These are phyloP conservation scores for Fusarium fujikuroi DNA, from an alignment of 2,329 filamentous ascomycete genomes.

Conservation along the genomic window DNA sequence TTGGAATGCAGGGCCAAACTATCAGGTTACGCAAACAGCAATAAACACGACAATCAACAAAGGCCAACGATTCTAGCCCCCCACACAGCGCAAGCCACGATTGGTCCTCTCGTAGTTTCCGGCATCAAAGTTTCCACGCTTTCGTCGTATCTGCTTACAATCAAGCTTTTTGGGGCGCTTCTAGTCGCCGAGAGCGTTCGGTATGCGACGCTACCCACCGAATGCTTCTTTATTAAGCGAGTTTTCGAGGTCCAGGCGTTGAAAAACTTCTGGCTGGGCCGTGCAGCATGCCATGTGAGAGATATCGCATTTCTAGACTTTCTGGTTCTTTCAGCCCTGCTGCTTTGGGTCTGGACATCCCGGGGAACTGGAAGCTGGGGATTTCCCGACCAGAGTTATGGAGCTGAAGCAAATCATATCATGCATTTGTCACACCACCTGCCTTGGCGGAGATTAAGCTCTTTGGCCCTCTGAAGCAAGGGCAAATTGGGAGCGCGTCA, in stretches of 20 bases:
- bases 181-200: background rate
- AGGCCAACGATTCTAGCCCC: background rate
- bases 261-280: background rate
- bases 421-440: background rate
- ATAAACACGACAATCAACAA: background rate
- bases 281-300: background rate
- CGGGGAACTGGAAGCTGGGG: background rate
- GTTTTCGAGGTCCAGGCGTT: background rate
- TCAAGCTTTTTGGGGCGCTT: background rate
- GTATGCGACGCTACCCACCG: background rate
- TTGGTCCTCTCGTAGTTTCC: background rate
- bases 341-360: background rate
- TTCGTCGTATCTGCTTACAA: background rate
- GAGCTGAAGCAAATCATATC: background rate
- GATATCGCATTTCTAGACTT: background rate
- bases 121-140: background rate
- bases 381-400: background rate
- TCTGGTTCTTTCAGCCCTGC: background rate
- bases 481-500: no score
- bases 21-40: background rate
- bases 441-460: background rate
- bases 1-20: constrained; percentile 3
- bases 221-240: background rate
- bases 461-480: background rate
- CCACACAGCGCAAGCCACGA: background rate